Evolutionary conservation across 208 protist species (phyloP).

Genomic region (Trypanosoma lewisi): DNA sequence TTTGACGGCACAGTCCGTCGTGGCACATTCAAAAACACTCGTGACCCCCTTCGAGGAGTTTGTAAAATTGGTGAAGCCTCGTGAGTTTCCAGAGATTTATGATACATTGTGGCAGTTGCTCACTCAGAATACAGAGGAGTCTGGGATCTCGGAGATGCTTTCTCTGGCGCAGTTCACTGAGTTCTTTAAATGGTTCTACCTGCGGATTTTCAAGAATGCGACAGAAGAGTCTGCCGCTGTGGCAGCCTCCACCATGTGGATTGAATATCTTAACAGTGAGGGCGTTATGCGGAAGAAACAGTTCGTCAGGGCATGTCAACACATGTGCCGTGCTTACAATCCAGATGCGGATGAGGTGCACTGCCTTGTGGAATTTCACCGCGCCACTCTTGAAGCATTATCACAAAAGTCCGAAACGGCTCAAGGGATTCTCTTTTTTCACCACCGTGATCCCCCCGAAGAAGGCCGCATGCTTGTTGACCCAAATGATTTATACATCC

Average conservation of each 20-base stretch:
- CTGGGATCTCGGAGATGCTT: slow-evolving; percentile 15
- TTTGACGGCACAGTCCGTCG: slow-evolving; percentile 40
- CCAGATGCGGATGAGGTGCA: slow-evolving; percentile 40
- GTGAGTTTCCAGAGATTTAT: slow-evolving; percentile 52
- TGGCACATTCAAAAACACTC: slow-evolving; percentile 36
- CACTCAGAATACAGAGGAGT: background rate
- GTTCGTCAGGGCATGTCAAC: slow-evolving; percentile 56
- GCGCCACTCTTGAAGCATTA: slow-evolving; percentile 22
- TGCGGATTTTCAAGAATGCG: slow-evolving; percentile 58
- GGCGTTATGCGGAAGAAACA: slow-evolving; percentile 40
- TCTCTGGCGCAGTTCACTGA: slow-evolving; percentile 50
- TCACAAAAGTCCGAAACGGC: slow-evolving; percentile 11
- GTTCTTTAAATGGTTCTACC: slow-evolving; percentile 79
- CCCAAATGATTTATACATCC: slow-evolving; percentile 57
- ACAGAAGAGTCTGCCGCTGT: slow-evolving; percentile 43
- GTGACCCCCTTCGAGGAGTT: slow-evolving; percentile 48
- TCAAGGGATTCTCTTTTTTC: slow-evolving; percentile 28
- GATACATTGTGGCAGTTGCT: slow-evolving; percentile 43
- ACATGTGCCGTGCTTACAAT: slow-evolving; percentile 49
- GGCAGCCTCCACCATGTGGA: slow-evolving; percentile 53
- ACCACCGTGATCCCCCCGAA: slow-evolving; percentile 23
- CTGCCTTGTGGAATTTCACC: slow-evolving; percentile 53
- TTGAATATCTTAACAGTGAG: slow-evolving; percentile 36
- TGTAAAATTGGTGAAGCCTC: slow-evolving; percentile 32
- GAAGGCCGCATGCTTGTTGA: slow-evolving; percentile 36